Conservation (phyloP, 345 rosid genomes). For the Reutealis trisperma region DNA sequence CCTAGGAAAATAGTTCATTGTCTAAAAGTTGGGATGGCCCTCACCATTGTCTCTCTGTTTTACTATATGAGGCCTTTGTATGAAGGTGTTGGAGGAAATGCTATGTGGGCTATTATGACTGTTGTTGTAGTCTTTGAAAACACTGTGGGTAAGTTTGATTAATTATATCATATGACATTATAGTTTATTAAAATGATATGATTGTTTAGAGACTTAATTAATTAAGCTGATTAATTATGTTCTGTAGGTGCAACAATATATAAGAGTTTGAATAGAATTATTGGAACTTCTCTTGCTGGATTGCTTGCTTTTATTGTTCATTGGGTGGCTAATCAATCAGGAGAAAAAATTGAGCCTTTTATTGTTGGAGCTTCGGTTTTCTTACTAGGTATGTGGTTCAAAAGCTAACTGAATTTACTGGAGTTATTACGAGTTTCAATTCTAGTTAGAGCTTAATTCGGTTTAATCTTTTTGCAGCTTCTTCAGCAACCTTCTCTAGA, state of each 20-base stretch:
- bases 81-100: slow-evolving; percentile 51
- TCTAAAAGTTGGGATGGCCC: slow-evolving; percentile 49
- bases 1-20: slow-evolving; percentile 50
- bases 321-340: slow-evolving; percentile 46
- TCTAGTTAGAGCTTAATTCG: too few relatives aligned
- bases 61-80: slow-evolving; percentile 49
- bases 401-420: too few relatives aligned
- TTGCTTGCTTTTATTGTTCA: slow-evolving; percentile 49
- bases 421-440: too few relatives aligned
- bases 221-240: too few relatives aligned
- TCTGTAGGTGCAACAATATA: slow-evolving; percentile 41
- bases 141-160: slow-evolving; percentile 38
- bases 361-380: slow-evolving; percentile 45
- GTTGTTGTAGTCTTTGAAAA: slow-evolving; percentile 51
- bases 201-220: not conserved
- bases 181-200: too few relatives aligned
- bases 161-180: too few relatives aligned
- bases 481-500: slow-evolving; percentile 45
- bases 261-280: slow-evolving; percentile 45
- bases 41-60: slow-evolving; percentile 37
- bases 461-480: slow-evolving; percentile 26
- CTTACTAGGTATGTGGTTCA: slow-evolving; percentile 33
- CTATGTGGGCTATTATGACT: slow-evolving; percentile 64
- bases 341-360: slow-evolving; percentile 33
- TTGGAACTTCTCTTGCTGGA: slow-evolving; percentile 48